These are phyloP conservation scores for Coprinopsis marcescibilis DNA, from an alignment of 768 basidiomycete species.

Conservation along the genomic window DNA sequence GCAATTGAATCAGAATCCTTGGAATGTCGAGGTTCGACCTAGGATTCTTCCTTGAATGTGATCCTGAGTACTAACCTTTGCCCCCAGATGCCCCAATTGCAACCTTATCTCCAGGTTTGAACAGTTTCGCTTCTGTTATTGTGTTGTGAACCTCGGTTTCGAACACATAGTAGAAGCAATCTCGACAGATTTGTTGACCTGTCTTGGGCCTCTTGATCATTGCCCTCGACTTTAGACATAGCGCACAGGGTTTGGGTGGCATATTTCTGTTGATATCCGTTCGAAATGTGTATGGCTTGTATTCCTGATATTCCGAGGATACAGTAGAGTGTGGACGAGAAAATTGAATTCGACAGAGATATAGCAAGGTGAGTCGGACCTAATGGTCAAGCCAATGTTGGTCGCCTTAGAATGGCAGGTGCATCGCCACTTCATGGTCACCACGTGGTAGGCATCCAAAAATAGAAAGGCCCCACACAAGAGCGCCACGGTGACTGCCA, in stretches of 20 bases:
- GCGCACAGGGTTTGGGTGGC: conserved; percentile 75
- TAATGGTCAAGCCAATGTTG: no score
- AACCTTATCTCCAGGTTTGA: conserved; percentile 85
- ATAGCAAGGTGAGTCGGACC: no score
- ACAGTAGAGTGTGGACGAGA: no score
- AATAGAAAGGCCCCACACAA: no score
- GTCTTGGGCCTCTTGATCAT: conserved; percentile 96
- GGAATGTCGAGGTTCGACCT: conserved; percentile 1
- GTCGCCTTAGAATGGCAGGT: no score
- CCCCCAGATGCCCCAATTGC: conserved; percentile 98
- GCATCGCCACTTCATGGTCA: no score
- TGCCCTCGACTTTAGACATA: conserved; percentile 72
- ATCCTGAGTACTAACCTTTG: conserved; percentile 58
- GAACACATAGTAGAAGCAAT: conserved; percentile 95
- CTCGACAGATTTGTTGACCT: conserved; percentile 93
- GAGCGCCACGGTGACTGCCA: no score
- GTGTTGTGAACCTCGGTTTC: conserved; percentile 99
- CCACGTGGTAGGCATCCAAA: no score
- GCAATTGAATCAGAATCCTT: conserved; percentile 8
- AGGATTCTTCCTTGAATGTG: not conserved
- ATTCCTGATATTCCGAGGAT: not conserved
- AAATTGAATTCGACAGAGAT: no score
- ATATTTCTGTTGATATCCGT: conserved; percentile 32
- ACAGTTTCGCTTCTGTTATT: conserved; percentile 75
- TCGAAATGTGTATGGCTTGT: not conserved